Conservation (phyloP, 2,329 filamentous ascomycete species). For the Westerdykella ornata region DNA sequence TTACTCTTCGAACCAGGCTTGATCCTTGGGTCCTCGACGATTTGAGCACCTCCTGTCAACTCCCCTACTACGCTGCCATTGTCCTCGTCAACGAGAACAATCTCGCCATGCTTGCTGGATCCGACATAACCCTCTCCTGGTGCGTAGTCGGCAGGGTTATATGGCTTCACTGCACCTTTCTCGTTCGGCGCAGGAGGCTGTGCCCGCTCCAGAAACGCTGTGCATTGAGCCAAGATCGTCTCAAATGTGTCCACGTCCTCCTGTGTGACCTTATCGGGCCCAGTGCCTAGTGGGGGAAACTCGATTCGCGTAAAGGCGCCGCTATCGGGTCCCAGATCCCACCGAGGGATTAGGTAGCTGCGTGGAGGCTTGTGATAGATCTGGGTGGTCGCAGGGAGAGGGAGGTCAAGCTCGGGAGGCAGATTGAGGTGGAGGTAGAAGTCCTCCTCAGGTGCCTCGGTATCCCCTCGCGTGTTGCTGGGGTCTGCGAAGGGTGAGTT, state of each 20-base stretch:
- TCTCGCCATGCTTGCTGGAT: conserved; percentile 55
- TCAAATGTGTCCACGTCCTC: conserved; percentile 96
- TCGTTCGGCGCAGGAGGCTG: conserved; percentile 49
- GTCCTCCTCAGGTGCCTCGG: conserved; percentile 58
- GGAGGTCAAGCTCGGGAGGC: conserved; percentile 87
- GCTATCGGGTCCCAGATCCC: conserved; percentile 82
- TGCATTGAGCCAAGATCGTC: conserved; percentile 96
- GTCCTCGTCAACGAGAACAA: conserved; percentile 91
- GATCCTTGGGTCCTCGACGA: conserved; percentile 69
- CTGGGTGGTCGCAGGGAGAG: conserved; percentile 89
- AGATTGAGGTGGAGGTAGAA: conserved; percentile 96
- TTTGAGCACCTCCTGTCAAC: conserved; percentile 70
- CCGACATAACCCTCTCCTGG: conserved; percentile 71
- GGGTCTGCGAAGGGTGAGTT: conserved; percentile 60
- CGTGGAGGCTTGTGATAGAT: conserved; percentile 92
- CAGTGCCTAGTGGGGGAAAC: conserved; percentile 68
- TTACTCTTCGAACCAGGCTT: conserved; percentile 86
- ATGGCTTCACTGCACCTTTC: conserved; percentile 41
- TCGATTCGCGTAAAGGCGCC: conserved; percentile 91
- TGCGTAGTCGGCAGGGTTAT: conserved; percentile 75
- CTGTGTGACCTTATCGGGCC: conserved; percentile 60
- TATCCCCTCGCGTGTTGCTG: conserved; percentile 51
- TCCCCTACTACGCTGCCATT: conserved; percentile 94
- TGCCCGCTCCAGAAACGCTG: conserved; percentile 83
- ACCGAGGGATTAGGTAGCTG: conserved; percentile 90